Base-by-base conservation (phyloP, 1,284 basidiomycete species). In the Chiua sp. region DNA sequence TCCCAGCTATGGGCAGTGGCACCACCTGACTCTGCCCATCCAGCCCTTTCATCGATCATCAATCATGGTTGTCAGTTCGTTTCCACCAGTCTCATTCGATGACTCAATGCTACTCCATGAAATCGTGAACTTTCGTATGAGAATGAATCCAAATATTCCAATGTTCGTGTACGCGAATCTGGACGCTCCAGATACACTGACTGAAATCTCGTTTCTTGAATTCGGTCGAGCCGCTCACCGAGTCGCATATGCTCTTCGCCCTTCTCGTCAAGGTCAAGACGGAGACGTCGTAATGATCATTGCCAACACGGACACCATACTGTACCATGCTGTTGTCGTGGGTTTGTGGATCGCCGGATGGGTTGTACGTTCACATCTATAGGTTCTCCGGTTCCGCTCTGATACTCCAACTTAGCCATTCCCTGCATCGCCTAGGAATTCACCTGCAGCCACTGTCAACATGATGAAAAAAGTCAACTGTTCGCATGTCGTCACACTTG, bases 171-270 rank as follows among this genome's bases (percentile, higher is more conserved):
- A 64, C 42, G 1, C 57, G 12, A 56, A 64, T 10, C 68, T 70
- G n/a, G 35, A 12, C 16, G 22, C 5, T 51, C 49, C 53, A 1
- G 11, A 22, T 18, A 23, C 39, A 8, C 12, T 54, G 47, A 59
- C 52, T 7, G 56, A 58, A 30, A 58, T 58, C 35, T 48, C 51
- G 11, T 51, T 64, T 35, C 22, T 33, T 12, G 75, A 74, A 42
- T 74, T 75, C 32, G 72, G 70, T 59, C 63, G 74, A 15, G 76
- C 77, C 2, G 65, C 70, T 42, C 76, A 79, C 53, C 65, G 77
- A 18, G 39, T 63, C 7, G 74, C 73, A 0, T 72, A 75, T 35
- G 59, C 47, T 6, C 57, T 76, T 46, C 74, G 72, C 0, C 74
- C 74, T 7, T 55, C 33, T 0, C 59, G 64, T 2, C 47, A 52